These are phyloP conservation scores for Boletus rubropictus DNA, from an alignment of 768 basidiomycete genomes.

Conservation along the genomic window DNA sequence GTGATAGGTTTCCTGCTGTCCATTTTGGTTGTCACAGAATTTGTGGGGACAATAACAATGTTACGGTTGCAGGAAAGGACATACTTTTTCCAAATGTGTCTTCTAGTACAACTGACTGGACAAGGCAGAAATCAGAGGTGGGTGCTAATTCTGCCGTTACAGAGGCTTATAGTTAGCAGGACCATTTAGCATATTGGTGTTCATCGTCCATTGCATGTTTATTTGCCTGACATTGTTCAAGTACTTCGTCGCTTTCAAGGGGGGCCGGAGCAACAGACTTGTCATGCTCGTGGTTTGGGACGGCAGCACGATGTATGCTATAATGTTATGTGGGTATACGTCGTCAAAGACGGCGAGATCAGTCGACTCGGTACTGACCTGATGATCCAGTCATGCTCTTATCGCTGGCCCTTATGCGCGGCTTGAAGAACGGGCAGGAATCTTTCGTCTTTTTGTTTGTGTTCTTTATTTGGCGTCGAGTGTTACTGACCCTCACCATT, in stretches of 20 bases:
- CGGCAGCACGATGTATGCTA: slow-evolving; percentile 8
- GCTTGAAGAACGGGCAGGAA: not conserved
- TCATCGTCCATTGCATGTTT: slow-evolving; percentile 13
- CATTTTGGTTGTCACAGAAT: slow-evolving; percentile 3
- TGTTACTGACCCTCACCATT: not conserved
- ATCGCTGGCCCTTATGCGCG: not conserved
- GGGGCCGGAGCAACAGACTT: slow-evolving; percentile 16
- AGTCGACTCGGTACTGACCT: not conserved
- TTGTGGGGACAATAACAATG: not conserved
- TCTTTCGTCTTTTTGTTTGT: slow-evolving; percentile 9
- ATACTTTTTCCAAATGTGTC: slow-evolving; percentile 6
- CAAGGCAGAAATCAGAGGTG: slow-evolving; percentile 7
- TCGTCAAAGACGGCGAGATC: not conserved
- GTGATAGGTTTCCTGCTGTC: slow-evolving; percentile 5
- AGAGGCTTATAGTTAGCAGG: not conserved
- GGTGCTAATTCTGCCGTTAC: not conserved
- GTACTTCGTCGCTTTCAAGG: slow-evolving; percentile 12
- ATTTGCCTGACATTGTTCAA: slow-evolving; percentile 18
- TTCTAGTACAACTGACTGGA: not conserved
- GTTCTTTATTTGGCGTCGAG: not conserved
- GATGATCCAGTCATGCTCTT: not conserved
- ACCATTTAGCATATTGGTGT: slow-evolving; percentile 8
- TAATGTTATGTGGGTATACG: slow-evolving; percentile 5
- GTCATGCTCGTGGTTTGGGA: slow-evolving; percentile 20
- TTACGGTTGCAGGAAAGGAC: not conserved